Evolutionary conservation across 2,329 filamentous ascomycete species (phyloP), one percentile per base, ranked within the genome.

Genomic region (Fusarium pseudocircinatum): DNA sequence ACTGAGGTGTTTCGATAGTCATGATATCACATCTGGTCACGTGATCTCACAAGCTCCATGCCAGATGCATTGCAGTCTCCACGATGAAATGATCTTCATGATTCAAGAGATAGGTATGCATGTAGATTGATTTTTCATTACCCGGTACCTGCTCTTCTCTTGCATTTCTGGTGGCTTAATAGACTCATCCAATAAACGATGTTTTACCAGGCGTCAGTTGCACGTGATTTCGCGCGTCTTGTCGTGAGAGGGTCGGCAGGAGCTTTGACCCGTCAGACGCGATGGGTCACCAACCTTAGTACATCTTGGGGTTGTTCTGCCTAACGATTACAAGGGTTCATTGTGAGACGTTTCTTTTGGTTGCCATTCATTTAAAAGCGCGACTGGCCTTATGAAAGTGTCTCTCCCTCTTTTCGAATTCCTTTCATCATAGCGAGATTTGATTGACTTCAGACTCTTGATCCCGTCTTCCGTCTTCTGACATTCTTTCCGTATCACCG

Each of bases 11-110:
- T 59, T 59, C 32, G 32, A 50, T 47, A 47, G 37, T 70, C 60
- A 69, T 69, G 67, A 69, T 69, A 53, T 78, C 80, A 82, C 79
- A 75, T 80, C 36, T 37, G 22, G 36, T 79, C 81, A 82, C 81
- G 79, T 82, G 81, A 76, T 24, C 16, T 1, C 3, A 11, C 28
- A 22, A 22, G n/a, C n/a, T 44, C 22, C n/a, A 26, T 47, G 43
- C 40, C 30, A 30, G 7, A 18, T 11, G 8, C 24, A 15, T 36
- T 42, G 60, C n/a, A 66, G 28, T 22, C 16, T 32, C 34, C 12
- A 32, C 32, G 34, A 26, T 36, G 34, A 26, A 20, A 50, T 24
- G 37, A 47, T 26, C 22, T 34, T 30, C 30, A 28, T 16, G 24
- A 36, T 28, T 26, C 4, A 36, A 36, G 37, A 34, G 6, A 36